phyloP scores from a whole-genome alignment of 352 stramenopile genomes.

The Globisporangium megalacanthum region DNA sequence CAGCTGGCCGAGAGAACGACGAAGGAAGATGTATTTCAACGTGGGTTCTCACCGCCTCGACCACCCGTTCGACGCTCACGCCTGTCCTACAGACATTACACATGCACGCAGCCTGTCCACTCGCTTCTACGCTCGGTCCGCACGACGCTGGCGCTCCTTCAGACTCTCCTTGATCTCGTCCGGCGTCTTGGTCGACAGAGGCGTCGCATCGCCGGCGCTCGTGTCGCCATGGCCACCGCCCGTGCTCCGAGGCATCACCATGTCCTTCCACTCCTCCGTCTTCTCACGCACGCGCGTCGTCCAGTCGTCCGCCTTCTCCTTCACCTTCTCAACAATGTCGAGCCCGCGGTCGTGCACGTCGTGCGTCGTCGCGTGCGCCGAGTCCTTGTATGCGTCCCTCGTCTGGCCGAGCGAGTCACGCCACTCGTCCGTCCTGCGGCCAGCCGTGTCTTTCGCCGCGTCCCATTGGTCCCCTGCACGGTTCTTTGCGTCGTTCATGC shows the following conservation, averaged over 20 bases:
- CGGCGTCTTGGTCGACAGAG: slow-evolving; percentile 18
- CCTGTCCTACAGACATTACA: neutral
- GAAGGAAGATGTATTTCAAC: neutral
- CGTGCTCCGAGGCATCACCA: slow-evolving; percentile 13
- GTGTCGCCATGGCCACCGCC: neutral
- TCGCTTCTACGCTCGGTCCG: neutral
- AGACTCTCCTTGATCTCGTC: slow-evolving; percentile 22
- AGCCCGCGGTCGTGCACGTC: slow-evolving; percentile 4
- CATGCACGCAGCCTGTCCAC: neutral
- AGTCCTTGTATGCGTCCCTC: slow-evolving; percentile 15
- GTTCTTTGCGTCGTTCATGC: slow-evolving; percentile 3
- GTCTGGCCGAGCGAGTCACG: slow-evolving; percentile 7
- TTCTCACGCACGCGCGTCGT: slow-evolving; percentile 23
- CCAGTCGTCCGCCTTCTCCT: slow-evolving; percentile 25
- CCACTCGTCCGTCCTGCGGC: slow-evolving; percentile 12
- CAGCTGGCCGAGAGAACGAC: neutral
- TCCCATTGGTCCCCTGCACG: neutral
- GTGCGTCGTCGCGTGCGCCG: slow-evolving; percentile 20
- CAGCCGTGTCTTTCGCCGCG: slow-evolving; percentile 3
- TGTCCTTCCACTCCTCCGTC: slow-evolving; percentile 25
- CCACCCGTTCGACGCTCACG: too few relatives aligned
- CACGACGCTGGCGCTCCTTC: slow-evolving; percentile 16
- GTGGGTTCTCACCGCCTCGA: neutral
- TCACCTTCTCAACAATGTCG: slow-evolving; percentile 13
- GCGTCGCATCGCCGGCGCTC: neutral